Evolutionary conservation across 306 rosid genomes (phyloP).

Genomic region (Arachis stenosperma): DNA sequence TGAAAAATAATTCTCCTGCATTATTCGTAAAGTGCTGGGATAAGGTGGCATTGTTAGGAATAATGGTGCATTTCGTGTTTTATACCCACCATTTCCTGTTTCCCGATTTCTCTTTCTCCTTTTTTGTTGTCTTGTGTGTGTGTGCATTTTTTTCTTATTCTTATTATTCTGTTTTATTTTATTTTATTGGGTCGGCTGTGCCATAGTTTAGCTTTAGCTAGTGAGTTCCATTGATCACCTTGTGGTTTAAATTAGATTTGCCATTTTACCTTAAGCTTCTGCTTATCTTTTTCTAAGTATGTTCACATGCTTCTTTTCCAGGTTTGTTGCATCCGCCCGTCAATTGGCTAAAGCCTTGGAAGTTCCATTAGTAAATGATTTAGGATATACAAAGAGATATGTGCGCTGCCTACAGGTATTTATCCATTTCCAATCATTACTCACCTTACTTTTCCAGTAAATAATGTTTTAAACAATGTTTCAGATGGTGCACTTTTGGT

Average conservation of each 20-base stretch:
- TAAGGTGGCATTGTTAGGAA: slow-evolving; percentile 8
- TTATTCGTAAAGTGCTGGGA: neutral
- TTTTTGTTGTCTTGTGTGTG: neutral
- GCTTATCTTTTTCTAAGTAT: neutral
- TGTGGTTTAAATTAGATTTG: slow-evolving; percentile 33
- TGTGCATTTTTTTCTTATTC: no score
- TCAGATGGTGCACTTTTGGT: neutral
- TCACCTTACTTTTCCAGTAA: neutral
- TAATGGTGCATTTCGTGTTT: neutral
- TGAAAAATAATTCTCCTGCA: neutral
- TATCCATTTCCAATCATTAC: slow-evolving; percentile 13
- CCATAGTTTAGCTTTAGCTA: neutral
- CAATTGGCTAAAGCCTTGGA: slow-evolving; percentile 97
- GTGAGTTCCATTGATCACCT: slow-evolving; percentile 22
- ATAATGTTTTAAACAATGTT: slow-evolving; percentile 2
- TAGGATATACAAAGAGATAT: slow-evolving; percentile 98
- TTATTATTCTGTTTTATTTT: no score
- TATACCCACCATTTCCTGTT: slow-evolving; percentile 21
- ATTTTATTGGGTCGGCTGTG: no score
- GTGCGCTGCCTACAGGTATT: slow-evolving; percentile 98
- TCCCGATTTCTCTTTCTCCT: neutral
- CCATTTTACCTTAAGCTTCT: slow-evolving; percentile 15
- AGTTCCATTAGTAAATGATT: slow-evolving; percentile 98
- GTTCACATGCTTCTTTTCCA: slow-evolving; percentile 37
- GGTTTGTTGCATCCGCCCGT: slow-evolving; percentile 94